phyloP scores from a whole-genome alignment of 164 flowering plant genomes.

The Paratinospora sagittata region DNA sequence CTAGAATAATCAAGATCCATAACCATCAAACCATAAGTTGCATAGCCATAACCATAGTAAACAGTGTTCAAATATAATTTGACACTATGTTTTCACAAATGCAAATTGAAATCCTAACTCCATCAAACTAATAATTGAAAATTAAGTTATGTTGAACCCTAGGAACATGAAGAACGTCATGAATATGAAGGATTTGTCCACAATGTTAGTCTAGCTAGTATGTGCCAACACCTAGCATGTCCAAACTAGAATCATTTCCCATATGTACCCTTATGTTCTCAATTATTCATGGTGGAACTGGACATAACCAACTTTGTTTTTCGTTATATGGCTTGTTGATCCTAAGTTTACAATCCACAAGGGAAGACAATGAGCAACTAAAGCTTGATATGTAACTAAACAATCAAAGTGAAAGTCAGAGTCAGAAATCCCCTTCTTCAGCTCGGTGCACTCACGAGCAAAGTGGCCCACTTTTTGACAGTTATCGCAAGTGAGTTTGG shows the following conservation, averaged over 20 bases:
- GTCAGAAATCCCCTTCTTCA: neutral
- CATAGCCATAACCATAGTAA: too few species aligned
- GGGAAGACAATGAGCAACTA: slow-evolving; percentile 7
- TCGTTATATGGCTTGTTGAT: slow-evolving; percentile 8
- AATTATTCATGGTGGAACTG: neutral
- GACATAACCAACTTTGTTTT: neutral
- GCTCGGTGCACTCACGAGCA: slow-evolving; percentile 7
- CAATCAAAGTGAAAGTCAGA: neutral
- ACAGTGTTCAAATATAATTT: neutral
- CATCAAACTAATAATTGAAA: neutral
- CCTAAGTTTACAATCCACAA: slow-evolving; percentile 12
- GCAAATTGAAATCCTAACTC: neutral
- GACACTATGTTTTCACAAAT: neutral
- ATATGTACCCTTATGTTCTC: neutral
- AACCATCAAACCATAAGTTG: slow-evolving; percentile 5
- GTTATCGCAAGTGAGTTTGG: slow-evolving; percentile 1
- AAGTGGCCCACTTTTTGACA: slow-evolving; percentile 6
- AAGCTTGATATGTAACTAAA: neutral
- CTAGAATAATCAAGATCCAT: too few species aligned
- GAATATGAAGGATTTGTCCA: neutral
- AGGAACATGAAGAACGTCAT: slow-evolving; percentile 11
- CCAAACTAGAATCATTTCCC: neutral
- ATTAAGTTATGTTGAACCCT: neutral
- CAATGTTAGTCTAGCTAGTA: neutral
- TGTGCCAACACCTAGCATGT: neutral